A percentile compares a stretch with the other conserved stretches of the same genome.
These are phyloP conservation scores for Boletus chippewaensis DNA, from an alignment of 1,284 basidiomycete species.

Conservation along the genomic window DNA sequence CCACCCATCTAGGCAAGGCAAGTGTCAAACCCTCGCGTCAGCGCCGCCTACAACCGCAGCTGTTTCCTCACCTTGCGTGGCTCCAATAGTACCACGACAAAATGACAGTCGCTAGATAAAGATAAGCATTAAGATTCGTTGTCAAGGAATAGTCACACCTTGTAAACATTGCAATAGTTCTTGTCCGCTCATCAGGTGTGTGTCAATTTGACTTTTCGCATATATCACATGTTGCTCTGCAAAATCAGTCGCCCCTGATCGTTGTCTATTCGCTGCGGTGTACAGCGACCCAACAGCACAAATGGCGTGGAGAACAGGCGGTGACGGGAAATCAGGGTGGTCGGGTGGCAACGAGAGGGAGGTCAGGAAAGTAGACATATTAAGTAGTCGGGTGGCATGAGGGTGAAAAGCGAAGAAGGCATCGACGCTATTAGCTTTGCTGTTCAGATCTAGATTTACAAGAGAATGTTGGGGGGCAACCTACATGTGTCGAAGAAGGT, in stretches of 20 bases:
- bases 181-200: slow-evolving; percentile 45
- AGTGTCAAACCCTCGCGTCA: slow-evolving; percentile 1
- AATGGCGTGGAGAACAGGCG: slow-evolving; percentile 66
- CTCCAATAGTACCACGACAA: slow-evolving; percentile 69
- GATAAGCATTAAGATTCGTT: neutral
- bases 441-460: neutral
- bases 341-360: slow-evolving; percentile 55
- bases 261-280: slow-evolving; percentile 45
- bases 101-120: slow-evolving; percentile 47
- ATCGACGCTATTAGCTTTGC: slow-evolving; percentile 45
- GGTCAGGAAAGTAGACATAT: slow-evolving; percentile 57
- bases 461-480: slow-evolving; percentile 18
- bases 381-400: slow-evolving; percentile 59
- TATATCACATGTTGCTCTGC: slow-evolving; percentile 59
- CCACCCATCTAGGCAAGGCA: slow-evolving; percentile 53
- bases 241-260: slow-evolving; percentile 32
- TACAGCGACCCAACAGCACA: slow-evolving; percentile 69
- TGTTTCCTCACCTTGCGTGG: slow-evolving; percentile 50
- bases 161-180: slow-evolving; percentile 57
- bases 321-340: slow-evolving; percentile 65
- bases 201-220: slow-evolving; percentile 47
- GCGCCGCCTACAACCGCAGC: neutral
- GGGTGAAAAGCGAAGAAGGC: slow-evolving; percentile 69
- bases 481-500: slow-evolving; percentile 58
- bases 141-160: slow-evolving; percentile 35